These are phyloP conservation scores for Penicillium concentricum DNA, from an alignment of 2,329 filamentous ascomycete genomes.

Conservation along the genomic window DNA sequence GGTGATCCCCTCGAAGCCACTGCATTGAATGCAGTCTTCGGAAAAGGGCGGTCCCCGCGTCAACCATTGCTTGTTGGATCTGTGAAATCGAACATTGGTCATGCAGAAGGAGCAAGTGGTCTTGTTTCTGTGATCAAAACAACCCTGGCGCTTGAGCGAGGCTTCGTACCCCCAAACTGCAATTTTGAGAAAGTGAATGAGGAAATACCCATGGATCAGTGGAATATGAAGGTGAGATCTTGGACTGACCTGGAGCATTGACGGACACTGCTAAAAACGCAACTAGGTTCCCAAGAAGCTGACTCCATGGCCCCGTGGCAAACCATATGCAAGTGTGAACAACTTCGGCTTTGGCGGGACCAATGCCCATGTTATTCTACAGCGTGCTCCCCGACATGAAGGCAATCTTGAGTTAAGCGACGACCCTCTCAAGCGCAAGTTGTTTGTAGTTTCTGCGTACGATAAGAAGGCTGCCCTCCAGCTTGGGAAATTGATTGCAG, in stretches of 20 bases:
- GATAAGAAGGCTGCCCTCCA: slow-evolving; percentile 20
- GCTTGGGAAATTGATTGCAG: slow-evolving; percentile 11
- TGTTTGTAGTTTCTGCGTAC: slow-evolving; percentile 17
- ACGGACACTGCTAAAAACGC: neutral
- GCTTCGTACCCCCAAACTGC: slow-evolving; percentile 28
- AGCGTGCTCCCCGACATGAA: slow-evolving; percentile 20
- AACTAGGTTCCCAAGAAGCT: slow-evolving; percentile 21
- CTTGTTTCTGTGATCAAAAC: slow-evolving; percentile 30
- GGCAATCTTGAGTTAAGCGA: slow-evolving; percentile 15
- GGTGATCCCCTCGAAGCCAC: slow-evolving; percentile 35
- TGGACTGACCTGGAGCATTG: neutral
- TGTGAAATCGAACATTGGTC: slow-evolving; percentile 33
- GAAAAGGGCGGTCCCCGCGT: slow-evolving; percentile 17
- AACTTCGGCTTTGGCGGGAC: slow-evolving; percentile 39
- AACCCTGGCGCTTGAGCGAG: slow-evolving; percentile 26
- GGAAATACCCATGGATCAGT: slow-evolving; percentile 26
- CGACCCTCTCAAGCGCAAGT: slow-evolving; percentile 14
- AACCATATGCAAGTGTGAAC: slow-evolving; percentile 30
- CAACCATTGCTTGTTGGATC: slow-evolving; percentile 29
- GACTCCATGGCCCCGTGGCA: slow-evolving; percentile 27
- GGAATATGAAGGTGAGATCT: slow-evolving; percentile 24
- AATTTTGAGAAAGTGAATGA: slow-evolving; percentile 25
- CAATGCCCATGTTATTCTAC: slow-evolving; percentile 34
- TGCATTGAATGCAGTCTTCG: slow-evolving; percentile 22
- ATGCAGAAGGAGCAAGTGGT: slow-evolving; percentile 29